Percentiles rank a stretch among this genome's conserved stretches.
Evolutionary conservation across 257 asterid species (phyloP).

Genomic region (Phtheirospermum japonicum): DNA sequence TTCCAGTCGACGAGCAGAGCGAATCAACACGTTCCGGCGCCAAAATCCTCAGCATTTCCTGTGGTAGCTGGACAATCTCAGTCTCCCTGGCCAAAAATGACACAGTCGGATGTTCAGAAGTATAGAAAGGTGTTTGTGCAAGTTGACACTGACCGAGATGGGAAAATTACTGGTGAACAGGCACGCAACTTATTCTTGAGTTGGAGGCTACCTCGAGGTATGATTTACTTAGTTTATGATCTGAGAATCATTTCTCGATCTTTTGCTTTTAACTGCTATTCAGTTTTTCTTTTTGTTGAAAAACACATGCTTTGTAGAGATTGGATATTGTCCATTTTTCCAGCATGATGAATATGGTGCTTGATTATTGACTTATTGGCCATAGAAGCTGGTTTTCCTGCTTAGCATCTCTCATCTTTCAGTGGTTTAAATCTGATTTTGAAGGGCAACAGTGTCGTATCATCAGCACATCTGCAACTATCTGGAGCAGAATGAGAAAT

Average conservation of each 20-base stretch:
- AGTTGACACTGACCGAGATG: constrained; percentile 93
- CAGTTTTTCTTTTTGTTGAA: constrained; percentile 3
- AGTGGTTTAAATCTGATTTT: constrained; percentile 10
- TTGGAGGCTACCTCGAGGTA: constrained; percentile 96
- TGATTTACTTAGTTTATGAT: constrained; percentile 12
- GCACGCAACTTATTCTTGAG: constrained; percentile 92
- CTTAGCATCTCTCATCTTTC: constrained; percentile 1
- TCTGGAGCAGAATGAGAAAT: not conserved
- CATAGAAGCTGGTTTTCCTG: not conserved
- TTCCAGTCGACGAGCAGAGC: constrained; percentile 44
- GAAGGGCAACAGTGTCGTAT: constrained; percentile 11
- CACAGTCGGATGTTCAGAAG: constrained; percentile 76
- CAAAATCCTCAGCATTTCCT: constrained; percentile 47
- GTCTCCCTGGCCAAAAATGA: constrained; percentile 88
- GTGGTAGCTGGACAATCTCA: constrained; percentile 59
- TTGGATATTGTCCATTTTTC: not conserved
- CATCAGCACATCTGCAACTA: constrained; percentile 3
- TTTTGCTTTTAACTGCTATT: constrained; percentile 15
- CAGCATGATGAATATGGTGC: constrained; percentile 9
- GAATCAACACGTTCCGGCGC: constrained; percentile 48
- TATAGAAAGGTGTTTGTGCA: constrained; percentile 83
- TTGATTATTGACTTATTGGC: constrained; percentile 9
- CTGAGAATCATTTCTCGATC: not conserved
- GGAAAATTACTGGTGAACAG: constrained; percentile 88
- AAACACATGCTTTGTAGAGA: constrained; percentile 13